Evolutionary conservation across 331 rosid genomes (phyloP), one percentile per base, ranked within the genome.

Genomic region (Phaseolus coccineus): DNA sequence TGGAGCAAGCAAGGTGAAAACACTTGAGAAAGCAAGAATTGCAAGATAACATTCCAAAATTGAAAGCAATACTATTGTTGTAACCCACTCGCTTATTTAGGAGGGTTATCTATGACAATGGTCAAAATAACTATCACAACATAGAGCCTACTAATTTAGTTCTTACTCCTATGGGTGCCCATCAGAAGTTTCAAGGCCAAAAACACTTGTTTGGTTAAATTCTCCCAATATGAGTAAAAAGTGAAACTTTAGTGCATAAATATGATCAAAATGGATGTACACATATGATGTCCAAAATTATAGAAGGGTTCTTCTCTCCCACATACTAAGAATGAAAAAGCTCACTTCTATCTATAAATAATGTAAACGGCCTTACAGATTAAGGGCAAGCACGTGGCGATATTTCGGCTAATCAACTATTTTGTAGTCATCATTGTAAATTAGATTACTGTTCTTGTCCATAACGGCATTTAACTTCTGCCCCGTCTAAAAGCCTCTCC

Each of bases 401-500:
- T 35, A 39, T 11, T 69, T 63, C 5, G 15, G 77, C 64, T 51
- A 31, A 67, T 53, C 35, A 53, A 44, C 48, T 44, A 11, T 24
- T 71, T 56, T 25, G 58, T 35, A 33, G 63, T 55, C 66, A 39
- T 55, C 16, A 50, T 51, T 35, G 46, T 52, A 59, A 59, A 80
- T 58, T 47, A 58, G 70, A 72, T 55, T 89, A 90, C 83, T 76
- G 84, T 40, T 64, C 33, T 24, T 85, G 84, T 50, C 92, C 94
- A 69, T 87, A 91, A 25, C 85, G 89, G 85, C 92, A 93, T 47
- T 75, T 65, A 56, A 93, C 88, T 77, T 87, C 83, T 66, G 88
- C 92, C 35, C 98, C 99, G 73, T 90, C 93, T 48, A 96, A 25
- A 71, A 93, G 90, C 91, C 78, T 91, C 83, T 93, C 98, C 72